These are phyloP conservation scores for Beta corolliflora DNA, from an alignment of 179 eudicot genomes.

Conservation along the genomic window DNA sequence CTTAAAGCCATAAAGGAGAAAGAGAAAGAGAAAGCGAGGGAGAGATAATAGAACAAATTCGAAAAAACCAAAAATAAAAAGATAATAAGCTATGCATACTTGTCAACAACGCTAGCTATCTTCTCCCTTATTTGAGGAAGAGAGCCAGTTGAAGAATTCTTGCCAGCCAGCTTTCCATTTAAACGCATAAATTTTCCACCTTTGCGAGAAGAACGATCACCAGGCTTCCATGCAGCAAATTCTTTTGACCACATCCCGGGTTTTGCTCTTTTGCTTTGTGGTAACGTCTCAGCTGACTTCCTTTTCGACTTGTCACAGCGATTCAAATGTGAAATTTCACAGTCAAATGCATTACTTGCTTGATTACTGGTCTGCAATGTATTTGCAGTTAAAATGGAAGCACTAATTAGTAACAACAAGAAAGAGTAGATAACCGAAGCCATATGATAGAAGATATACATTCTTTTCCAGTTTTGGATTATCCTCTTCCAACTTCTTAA, in stretches of 20 bases:
- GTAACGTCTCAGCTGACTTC: constrained; percentile 24
- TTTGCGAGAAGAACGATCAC: constrained; percentile 27
- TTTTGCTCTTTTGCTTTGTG: constrained; percentile 36
- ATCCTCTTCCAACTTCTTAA: constrained; percentile 45
- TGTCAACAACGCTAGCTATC: constrained; percentile 16
- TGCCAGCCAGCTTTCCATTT: constrained; percentile 27
- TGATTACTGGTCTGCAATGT: constrained; percentile 40
- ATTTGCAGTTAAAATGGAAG: constrained; percentile 15
- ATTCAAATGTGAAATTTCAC: constrained; percentile 37
- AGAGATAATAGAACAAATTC: neutral
- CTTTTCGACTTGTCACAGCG: constrained; percentile 37
- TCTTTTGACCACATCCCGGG: constrained; percentile 30
- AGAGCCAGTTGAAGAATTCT: constrained; percentile 26
- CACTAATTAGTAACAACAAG: constrained; percentile 8
- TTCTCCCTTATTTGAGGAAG: constrained; percentile 29
- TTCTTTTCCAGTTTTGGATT: constrained; percentile 26
- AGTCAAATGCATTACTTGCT: constrained; percentile 41
- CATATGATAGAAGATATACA: constrained; percentile 26
- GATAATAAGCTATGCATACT: constrained; percentile 28
- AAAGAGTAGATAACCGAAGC: constrained; percentile 18
- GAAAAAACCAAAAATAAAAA: neutral
- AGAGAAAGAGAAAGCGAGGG: neutral
- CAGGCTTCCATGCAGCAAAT: constrained; percentile 30
- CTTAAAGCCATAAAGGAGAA: neutral
- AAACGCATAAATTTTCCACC: constrained; percentile 20